Conservation (phyloP, 352 stramenopile species). For the Pythium biforme region DNA sequence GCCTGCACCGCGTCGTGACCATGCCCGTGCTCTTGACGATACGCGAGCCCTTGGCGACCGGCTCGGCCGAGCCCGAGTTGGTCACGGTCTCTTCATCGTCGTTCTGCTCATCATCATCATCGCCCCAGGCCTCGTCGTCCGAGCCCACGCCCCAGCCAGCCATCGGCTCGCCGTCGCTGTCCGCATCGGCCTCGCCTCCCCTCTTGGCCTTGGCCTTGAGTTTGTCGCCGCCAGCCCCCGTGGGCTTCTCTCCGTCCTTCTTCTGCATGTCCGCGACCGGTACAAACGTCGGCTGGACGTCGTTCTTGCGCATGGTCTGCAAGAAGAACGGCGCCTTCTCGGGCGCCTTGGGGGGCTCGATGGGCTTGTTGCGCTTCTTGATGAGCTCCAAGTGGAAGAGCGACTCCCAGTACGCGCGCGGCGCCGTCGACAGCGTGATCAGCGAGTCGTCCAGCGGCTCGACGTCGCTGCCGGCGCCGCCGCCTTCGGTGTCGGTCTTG, state of each 20-base stretch:
- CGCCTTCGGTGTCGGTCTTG: conserved; percentile 40
- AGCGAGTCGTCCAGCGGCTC: conserved; percentile 58
- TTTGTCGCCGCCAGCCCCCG: conserved; percentile 10
- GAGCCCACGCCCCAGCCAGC: conserved; percentile 63
- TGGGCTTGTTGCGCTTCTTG: conserved; percentile 96
- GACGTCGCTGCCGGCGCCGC: conserved; percentile 25
- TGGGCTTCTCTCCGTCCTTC: conserved; percentile 16
- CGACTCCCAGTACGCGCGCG: conserved; percentile 88
- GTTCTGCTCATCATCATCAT: conserved; percentile 45
- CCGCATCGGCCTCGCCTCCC: neutral
- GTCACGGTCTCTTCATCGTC: conserved; percentile 31
- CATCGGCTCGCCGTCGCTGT: conserved; percentile 36
- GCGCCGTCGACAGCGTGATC: conserved; percentile 75
- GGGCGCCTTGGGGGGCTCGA: conserved; percentile 92
- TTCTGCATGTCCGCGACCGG: conserved; percentile 33
- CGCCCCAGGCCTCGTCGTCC: conserved; percentile 65
- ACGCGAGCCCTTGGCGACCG: conserved; percentile 37
- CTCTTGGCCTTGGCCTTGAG: conserved; percentile 20
- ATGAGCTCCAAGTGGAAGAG: conserved; percentile 94
- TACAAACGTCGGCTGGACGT: conserved; percentile 78
- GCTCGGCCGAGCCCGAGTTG: conserved; percentile 22
- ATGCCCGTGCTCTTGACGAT: conserved; percentile 74
- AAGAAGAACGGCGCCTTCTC: conserved; percentile 96
- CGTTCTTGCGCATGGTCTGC: conserved; percentile 84
- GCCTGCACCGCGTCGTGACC: conserved; percentile 69